phyloP scores from a whole-genome alignment of 2,329 filamentous ascomycete species.

The Zelopaecilomyces penicillatus region DNA sequence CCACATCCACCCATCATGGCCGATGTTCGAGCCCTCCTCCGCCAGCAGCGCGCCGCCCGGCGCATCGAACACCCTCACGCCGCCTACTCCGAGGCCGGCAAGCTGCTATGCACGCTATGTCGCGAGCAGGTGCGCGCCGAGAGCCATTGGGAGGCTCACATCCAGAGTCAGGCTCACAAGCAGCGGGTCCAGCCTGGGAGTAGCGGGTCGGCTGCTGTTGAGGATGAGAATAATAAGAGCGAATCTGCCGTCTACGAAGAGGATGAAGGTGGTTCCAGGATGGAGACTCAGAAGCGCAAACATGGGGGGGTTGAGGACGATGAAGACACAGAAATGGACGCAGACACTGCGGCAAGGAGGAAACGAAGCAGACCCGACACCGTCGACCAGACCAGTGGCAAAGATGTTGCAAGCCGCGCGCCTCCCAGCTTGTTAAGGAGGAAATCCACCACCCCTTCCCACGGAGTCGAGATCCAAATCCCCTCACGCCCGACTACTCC shows the following conservation, averaged over 20 bases:
- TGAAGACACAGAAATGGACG: slow-evolving; percentile 28
- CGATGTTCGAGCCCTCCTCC: slow-evolving; percentile 71
- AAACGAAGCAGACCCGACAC: slow-evolving; percentile 39
- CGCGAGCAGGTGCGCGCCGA: slow-evolving; percentile 57
- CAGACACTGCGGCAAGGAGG: slow-evolving; percentile 26
- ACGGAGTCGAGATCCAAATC: slow-evolving; percentile 54
- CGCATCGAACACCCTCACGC: slow-evolving; percentile 64
- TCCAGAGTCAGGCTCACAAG: slow-evolving; percentile 38
- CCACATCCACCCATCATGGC: slow-evolving; percentile 44
- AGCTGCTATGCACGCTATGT: slow-evolving; percentile 60
- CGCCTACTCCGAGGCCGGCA: slow-evolving; percentile 58
- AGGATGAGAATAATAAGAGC: no score
- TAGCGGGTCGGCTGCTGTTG: slow-evolving; percentile 4
- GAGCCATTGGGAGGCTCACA: slow-evolving; percentile 57
- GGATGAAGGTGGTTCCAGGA: no score
- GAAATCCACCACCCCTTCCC: slow-evolving; percentile 42
- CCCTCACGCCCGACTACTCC: slow-evolving; percentile 57
- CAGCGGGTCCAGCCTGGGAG: slow-evolving; percentile 10
- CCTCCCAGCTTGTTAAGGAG: slow-evolving; percentile 37
- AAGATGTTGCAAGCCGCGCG: slow-evolving; percentile 17
- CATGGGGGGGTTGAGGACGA: slow-evolving; percentile 25
- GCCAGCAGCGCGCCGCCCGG: slow-evolving; percentile 66
- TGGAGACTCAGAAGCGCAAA: slow-evolving; percentile 25
- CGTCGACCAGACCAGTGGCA: slow-evolving; percentile 13
- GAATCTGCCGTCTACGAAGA: no score